Conservation (phyloP, 768 basidiomycete genomes). For the Solioccasus polychromus region DNA sequence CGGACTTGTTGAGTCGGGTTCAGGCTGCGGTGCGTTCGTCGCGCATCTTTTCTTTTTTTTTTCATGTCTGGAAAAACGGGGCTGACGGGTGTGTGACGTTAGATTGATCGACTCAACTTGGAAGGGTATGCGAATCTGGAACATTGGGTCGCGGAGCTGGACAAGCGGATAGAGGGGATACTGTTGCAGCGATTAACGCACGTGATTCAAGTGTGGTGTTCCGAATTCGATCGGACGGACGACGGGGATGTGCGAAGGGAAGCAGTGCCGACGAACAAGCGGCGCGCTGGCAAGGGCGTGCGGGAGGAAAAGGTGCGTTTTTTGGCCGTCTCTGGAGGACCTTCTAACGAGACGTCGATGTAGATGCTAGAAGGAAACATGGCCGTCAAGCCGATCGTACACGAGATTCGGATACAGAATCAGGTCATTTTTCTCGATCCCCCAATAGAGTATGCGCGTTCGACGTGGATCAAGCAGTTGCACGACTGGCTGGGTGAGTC, state of each 20-base stretch:
- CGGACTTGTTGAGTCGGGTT: conserved; percentile 69
- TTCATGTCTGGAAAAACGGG: no score
- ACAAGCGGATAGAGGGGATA: conserved; percentile 79
- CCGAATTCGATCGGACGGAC: conserved; percentile 77
- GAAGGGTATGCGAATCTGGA: conserved; percentile 96
- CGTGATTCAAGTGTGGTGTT: conserved; percentile 84
- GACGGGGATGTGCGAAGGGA: conserved; percentile 64
- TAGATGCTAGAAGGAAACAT: conserved; percentile 74
- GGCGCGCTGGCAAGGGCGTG: conserved; percentile 63
- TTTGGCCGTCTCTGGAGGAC: neutral
- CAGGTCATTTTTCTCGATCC: conserved; percentile 99
- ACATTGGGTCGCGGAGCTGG: conserved; percentile 83
- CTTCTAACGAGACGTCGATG: neutral
- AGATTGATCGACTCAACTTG: conserved; percentile 93
- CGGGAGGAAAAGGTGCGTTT: conserved; percentile 75
- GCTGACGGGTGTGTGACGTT: no score
- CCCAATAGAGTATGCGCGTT: conserved; percentile 91
- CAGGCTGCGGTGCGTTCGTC: conserved; percentile 69
- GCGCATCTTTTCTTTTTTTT: conserved; percentile 2
- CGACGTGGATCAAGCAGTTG: conserved; percentile 84
- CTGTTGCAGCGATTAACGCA: conserved; percentile 71
- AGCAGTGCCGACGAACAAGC: conserved; percentile 52
- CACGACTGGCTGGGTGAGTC: conserved; percentile 82
- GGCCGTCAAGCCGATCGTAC: conserved; percentile 80
- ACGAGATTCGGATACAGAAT: conserved; percentile 97